Evolutionary conservation across 257 asterid species (phyloP), one percentile per base, ranked within the genome.

Genomic region (Lavandula angustifolia): DNA sequence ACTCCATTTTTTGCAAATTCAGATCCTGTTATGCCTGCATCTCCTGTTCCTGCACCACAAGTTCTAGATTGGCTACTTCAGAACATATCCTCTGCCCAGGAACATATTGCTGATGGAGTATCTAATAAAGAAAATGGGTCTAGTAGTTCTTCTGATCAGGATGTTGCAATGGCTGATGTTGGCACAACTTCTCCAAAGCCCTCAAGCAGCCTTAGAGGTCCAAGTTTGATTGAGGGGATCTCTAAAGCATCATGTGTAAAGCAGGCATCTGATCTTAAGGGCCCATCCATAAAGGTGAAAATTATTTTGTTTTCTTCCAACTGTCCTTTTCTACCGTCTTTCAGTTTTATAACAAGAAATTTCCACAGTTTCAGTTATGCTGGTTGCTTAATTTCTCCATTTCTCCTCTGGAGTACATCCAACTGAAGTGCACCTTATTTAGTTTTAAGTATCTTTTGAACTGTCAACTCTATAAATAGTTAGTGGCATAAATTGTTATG

Each of bases 11-110:
- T 89, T 62, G 97, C 97, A 18, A 92, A 92, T 84, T 92, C 97
- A 52, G 98, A 92, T 75, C 98, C 98, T 14, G 88, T 85, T 74
- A 92, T 92, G 98, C 98, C 97, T 32, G 97, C 96, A 69, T 92
- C 79, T 64, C 96, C 98, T 35, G 86, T 92, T 67, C 87, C 94
- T 66, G 97, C 86, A 35, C 59, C 98, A 32, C 95, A 87, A 74
- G 94, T 89, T 76, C 91, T 87, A 29, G 95, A 85, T 31, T 92
- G 97, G 97, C 95, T 92, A 72, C 72, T 89, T 54, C 91, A 89
- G 69, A 85, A 68, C 67, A 80, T 92, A 67, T 83, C 96, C 62
- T 79, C 87, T 73, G 71, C 97, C 60, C 81, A 82, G 82, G 95
- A 87, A 62, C 87, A 82, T 66, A 77, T 85, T 48, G 55, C 97